These are phyloP conservation scores for Picochlorum sp. DNA, from an alignment of 139 green algal species.

Conservation along the genomic window DNA sequence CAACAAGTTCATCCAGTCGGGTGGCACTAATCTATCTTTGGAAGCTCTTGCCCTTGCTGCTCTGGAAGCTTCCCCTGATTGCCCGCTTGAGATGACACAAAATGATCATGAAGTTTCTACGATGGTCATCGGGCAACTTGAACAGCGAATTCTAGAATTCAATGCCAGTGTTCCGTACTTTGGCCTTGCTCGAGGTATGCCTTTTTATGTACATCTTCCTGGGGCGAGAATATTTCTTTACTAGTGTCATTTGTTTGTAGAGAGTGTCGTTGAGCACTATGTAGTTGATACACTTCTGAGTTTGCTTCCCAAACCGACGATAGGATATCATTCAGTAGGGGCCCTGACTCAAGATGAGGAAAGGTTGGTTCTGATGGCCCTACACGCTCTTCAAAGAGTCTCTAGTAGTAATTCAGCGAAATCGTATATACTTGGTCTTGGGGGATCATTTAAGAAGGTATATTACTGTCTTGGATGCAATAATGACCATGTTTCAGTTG, in stretches of 20 bases:
- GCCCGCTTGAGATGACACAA: not conserved
- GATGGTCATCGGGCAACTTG: conserved; percentile 19
- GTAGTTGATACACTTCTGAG: conserved; percentile 26
- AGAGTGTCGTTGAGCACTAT: not conserved
- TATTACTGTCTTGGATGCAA: conserved; percentile 51
- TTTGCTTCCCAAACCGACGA: not conserved
- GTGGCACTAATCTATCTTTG: conserved; percentile 6
- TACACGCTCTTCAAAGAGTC: conserved; percentile 71
- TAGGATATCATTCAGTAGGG: not conserved
- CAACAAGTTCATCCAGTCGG: conserved; percentile 21
- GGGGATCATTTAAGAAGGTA: conserved; percentile 27
- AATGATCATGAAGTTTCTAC: not conserved
- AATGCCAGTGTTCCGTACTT: conserved; percentile 68
- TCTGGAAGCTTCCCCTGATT: not conserved
- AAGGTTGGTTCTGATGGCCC: conserved; percentile 38
- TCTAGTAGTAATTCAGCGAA: conserved; percentile 18
- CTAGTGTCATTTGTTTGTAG: not conserved
- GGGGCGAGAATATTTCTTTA: not conserved
- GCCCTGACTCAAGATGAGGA: conserved; percentile 18
- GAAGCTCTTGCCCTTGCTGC: conserved; percentile 15
- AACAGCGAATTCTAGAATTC: conserved; percentile 64
- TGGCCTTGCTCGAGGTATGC: conserved; percentile 31
- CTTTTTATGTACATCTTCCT: not conserved
- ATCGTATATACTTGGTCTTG: conserved; percentile 13
- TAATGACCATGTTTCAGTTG: conserved; percentile 51